A percentile compares a stretch with the other conserved stretches of the same genome.
phyloP scores from a whole-genome alignment of 1,284 basidiomycete genomes.

The Sanghuangporus weigelae region DNA sequence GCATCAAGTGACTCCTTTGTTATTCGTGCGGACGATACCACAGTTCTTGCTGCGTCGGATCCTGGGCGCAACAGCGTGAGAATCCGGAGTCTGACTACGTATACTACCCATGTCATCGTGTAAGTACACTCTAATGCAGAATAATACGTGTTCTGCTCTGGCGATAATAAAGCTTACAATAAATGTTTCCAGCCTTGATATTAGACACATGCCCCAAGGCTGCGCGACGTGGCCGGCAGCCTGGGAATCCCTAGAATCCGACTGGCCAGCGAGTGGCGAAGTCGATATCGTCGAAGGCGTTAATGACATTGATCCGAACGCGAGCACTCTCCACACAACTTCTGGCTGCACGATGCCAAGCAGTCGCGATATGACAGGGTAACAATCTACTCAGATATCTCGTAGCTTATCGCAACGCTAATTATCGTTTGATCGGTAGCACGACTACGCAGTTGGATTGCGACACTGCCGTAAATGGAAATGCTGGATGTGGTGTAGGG shows the following conservation, averaged over 20 bases:
- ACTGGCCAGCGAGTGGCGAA: conserved; percentile 36
- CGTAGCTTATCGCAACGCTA: neutral
- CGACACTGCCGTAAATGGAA: conserved; percentile 46
- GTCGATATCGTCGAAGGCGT: conserved; percentile 69
- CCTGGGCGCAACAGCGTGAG: conserved; percentile 33
- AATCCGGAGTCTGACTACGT: conserved; percentile 27
- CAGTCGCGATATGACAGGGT: conserved; percentile 20
- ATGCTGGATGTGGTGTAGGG: conserved; percentile 62
- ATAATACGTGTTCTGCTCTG: neutral
- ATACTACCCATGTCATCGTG: conserved; percentile 31
- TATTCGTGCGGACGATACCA: conserved; percentile 30
- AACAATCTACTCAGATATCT: conserved; percentile 47
- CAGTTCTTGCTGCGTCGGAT: conserved; percentile 26
- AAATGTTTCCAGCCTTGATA: conserved; percentile 26
- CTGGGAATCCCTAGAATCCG: conserved; percentile 33
- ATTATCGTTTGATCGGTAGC: conserved; percentile 25
- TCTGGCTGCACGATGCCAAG: conserved; percentile 56
- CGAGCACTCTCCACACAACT: conserved; percentile 59
- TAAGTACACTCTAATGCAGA: neutral
- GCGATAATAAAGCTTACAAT: neutral
- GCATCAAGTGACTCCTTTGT: conserved; percentile 42
- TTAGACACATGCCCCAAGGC: conserved; percentile 51
- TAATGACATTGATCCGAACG: conserved; percentile 51
- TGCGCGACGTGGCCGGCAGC: conserved; percentile 51
- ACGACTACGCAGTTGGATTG: conserved; percentile 42